These are phyloP conservation scores for Seminavis robusta DNA, from an alignment of 108 stramenopile genomes.

Conservation along the genomic window DNA sequence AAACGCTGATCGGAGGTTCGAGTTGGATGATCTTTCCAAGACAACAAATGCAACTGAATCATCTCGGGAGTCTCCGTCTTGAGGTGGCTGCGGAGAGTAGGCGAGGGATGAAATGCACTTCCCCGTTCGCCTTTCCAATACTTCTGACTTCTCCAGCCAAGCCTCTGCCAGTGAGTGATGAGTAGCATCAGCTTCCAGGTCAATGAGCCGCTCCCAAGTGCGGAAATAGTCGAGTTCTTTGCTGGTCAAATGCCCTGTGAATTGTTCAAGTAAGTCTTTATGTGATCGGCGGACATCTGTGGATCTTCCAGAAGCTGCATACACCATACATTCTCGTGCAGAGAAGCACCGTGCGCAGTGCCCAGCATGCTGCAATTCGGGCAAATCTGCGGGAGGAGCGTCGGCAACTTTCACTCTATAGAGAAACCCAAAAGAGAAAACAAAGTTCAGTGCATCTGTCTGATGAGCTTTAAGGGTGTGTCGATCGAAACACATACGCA, in stretches of 20 bases:
- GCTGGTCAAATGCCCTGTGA: constrained; percentile 60
- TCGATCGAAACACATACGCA: too few species aligned
- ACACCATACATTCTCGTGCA: constrained; percentile 85
- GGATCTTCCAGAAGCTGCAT: constrained; percentile 39
- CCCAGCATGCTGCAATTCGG: constrained; percentile 38
- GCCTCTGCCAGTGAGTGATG: constrained; percentile 29
- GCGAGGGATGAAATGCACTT: constrained; percentile 59
- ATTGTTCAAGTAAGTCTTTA: constrained; percentile 45
- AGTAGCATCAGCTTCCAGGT: constrained; percentile 67
- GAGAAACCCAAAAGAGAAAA: too few species aligned
- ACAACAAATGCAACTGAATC: background rate
- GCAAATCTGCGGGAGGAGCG: constrained; percentile 51
- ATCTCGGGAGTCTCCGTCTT: background rate
- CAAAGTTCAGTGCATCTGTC: too few species aligned
- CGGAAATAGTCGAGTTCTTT: constrained; percentile 75
- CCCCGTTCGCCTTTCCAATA: constrained; percentile 54
- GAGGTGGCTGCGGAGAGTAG: background rate
- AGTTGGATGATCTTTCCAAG: constrained; percentile 30
- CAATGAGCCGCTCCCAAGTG: constrained; percentile 86
- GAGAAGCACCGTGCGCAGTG: constrained; percentile 75
- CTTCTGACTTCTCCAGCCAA: constrained; percentile 59
- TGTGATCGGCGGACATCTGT: constrained; percentile 27
- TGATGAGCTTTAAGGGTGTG: too few species aligned
- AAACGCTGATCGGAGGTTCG: constrained; percentile 17
- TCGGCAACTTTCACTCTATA: too few species aligned